Percentiles rank a stretch among this genome's conserved stretches.
phyloP scores from a whole-genome alignment of 1,284 basidiomycete species.

The Erythrobasidium hasegawianum region DNA sequence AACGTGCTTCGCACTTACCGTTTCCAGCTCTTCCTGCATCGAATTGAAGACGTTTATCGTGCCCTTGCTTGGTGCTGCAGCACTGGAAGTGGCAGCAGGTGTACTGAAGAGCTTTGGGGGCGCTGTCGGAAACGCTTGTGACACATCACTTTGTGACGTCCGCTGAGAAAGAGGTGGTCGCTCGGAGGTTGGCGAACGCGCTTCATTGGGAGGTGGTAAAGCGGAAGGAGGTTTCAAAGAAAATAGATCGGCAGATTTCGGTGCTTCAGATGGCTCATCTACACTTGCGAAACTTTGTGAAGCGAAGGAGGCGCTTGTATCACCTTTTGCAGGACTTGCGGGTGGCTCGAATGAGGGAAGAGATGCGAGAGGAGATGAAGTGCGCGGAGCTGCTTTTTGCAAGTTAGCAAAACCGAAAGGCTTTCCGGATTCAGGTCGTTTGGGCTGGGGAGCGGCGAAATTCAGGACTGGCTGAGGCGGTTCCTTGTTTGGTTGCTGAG shows the following conservation, averaged over 20 bases:
- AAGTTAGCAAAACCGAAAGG: slow-evolving; percentile 28
- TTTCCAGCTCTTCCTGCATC: slow-evolving; percentile 30
- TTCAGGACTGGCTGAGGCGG: neutral
- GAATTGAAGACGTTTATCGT: slow-evolving; percentile 21
- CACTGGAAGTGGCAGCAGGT: neutral
- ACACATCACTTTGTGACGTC: too few species aligned
- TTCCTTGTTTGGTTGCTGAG: neutral
- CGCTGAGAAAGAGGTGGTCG: too few species aligned
- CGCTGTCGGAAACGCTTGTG: too few species aligned
- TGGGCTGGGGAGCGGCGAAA: neutral
- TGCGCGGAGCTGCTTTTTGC: slow-evolving; percentile 26
- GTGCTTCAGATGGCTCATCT: neutral
- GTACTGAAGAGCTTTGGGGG: slow-evolving; percentile 21
- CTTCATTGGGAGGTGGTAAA: neutral
- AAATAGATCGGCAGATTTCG: neutral
- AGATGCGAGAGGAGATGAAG: slow-evolving; percentile 30
- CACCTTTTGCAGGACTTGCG: slow-evolving; percentile 22
- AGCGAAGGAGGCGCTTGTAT: neutral
- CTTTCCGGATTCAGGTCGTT: slow-evolving; percentile 7
- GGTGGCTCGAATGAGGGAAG: slow-evolving; percentile 23
- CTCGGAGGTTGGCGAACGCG: slow-evolving; percentile 2
- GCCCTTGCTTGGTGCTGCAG: slow-evolving; percentile 2
- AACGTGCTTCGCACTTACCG: slow-evolving; percentile 16
- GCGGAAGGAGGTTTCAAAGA: neutral
- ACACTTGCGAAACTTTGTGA: too few species aligned